phyloP scores from a whole-genome alignment of 164 flowering plant species.

The Vitis rupestris region DNA sequence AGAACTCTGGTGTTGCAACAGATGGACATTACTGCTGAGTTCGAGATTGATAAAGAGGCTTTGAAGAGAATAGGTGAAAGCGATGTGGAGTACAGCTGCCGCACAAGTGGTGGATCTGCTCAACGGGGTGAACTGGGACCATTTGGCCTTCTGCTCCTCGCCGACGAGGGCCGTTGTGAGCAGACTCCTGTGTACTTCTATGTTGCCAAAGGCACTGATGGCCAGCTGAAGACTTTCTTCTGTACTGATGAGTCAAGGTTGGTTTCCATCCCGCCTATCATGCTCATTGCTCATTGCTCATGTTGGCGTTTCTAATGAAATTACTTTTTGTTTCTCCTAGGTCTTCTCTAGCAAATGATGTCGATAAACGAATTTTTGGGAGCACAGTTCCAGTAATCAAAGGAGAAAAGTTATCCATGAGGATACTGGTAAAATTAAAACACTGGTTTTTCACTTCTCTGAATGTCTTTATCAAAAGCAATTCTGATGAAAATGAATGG shows the following conservation, averaged over 20 bases:
- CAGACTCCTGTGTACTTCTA: constrained; percentile 85
- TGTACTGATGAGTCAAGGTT: constrained; percentile 76
- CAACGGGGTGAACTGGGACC: constrained; percentile 76
- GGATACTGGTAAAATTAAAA: constrained; percentile 56
- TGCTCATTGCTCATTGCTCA: too few relatives aligned
- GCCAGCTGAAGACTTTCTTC: constrained; percentile 58
- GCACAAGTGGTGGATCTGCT: constrained; percentile 54
- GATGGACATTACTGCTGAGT: constrained; percentile 75
- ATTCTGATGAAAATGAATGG: background rate
- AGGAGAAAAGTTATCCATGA: constrained; percentile 59
- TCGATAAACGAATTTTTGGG: constrained; percentile 54
- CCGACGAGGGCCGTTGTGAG: constrained; percentile 52
- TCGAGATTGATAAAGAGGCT: constrained; percentile 50
- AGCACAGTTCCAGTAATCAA: constrained; percentile 61
- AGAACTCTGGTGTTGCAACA: constrained; percentile 18
- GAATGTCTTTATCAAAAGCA: too few relatives aligned
- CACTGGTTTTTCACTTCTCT: background rate
- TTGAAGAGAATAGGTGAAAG: constrained; percentile 33
- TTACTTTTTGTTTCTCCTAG: constrained; percentile 21
- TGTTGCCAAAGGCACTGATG: constrained; percentile 51
- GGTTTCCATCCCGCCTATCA: background rate
- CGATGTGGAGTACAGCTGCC: constrained; percentile 50
- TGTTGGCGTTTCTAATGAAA: background rate
- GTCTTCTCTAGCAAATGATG: constrained; percentile 65
- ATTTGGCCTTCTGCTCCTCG: constrained; percentile 76